phyloP scores from a whole-genome alignment of 1,284 basidiomycete species.

The Peniophora sp. region DNA sequence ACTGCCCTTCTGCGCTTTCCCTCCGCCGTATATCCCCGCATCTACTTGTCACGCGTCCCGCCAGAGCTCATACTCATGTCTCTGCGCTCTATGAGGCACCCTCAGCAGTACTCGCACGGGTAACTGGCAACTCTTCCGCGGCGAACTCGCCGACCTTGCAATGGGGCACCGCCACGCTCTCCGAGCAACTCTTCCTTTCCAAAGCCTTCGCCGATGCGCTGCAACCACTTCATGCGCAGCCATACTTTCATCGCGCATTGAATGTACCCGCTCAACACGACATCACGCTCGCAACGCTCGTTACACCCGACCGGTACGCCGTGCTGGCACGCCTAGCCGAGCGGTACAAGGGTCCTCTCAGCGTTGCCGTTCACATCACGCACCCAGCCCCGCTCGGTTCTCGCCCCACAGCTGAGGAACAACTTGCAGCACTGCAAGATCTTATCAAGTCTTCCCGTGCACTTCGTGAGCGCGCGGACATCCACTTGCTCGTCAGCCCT shows the following conservation, averaged over 20 bases:
- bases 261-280: slow-evolving; percentile 47
- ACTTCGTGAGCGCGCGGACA: slow-evolving; percentile 69
- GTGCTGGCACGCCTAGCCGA: slow-evolving; percentile 64
- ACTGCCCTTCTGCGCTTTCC: slow-evolving; percentile 11
- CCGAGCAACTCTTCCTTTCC: slow-evolving; percentile 37
- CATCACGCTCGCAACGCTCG: slow-evolving; percentile 77
- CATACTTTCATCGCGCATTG: slow-evolving; percentile 69
- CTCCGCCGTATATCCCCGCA: slow-evolving; percentile 12
- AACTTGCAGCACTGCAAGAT: slow-evolving; percentile 53
- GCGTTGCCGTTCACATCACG: slow-evolving; percentile 69
- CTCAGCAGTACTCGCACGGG: slow-evolving; percentile 4
- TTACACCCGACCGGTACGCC: slow-evolving; percentile 72
- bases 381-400: slow-evolving; percentile 16
- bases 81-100: slow-evolving; percentile 2
- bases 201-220: slow-evolving; percentile 62
- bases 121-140: neutral
- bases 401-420: slow-evolving; percentile 16
- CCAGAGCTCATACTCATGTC: slow-evolving; percentile 4
- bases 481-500: slow-evolving; percentile 80
- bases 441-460: slow-evolving; percentile 57
- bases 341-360: slow-evolving; percentile 74
- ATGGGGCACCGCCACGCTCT: slow-evolving; percentile 5
- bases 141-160: neutral
- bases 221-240: slow-evolving; percentile 66
- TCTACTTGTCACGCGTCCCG: slow-evolving; percentile 1